phyloP scores from a whole-genome alignment of 108 stramenopile species.

The Ochromonas danica region DNA sequence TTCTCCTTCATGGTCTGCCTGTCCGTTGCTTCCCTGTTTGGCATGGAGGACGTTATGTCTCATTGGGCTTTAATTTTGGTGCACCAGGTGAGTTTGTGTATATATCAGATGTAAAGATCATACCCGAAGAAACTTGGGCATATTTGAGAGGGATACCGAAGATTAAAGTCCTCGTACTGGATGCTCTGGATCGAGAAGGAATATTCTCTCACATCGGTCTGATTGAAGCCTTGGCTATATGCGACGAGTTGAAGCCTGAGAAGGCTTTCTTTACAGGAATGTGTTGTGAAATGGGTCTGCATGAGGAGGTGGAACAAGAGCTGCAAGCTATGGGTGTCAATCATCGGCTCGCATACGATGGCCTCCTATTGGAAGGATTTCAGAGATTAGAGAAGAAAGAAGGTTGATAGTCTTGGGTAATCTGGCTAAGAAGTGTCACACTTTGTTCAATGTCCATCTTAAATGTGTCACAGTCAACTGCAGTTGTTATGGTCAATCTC shows the following conservation, averaged over 20 bases:
- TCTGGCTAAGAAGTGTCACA: too few species aligned
- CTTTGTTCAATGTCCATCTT: too few species aligned
- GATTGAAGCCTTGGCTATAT: conserved; percentile 23
- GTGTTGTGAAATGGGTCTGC: conserved; percentile 38
- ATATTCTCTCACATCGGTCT: conserved; percentile 34
- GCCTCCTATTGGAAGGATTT: background rate
- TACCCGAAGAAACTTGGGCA: conserved; percentile 42
- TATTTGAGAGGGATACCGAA: conserved; percentile 28
- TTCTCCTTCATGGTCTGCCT: conserved; percentile 1
- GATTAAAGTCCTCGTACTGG: conserved; percentile 39
- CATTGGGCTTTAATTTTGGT: conserved; percentile 48
- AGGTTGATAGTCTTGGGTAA: too few species aligned
- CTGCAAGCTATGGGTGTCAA: background rate
- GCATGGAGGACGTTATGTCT: conserved; percentile 49
- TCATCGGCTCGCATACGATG: background rate
- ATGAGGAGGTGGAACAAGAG: conserved; percentile 38
- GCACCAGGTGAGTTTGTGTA: conserved; percentile 35
- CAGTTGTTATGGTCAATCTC: too few species aligned
- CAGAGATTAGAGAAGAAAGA: too few species aligned
- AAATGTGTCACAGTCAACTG: too few species aligned
- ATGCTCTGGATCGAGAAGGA: conserved; percentile 37
- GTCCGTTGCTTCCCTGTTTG: conserved; percentile 38
- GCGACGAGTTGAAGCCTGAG: conserved; percentile 33
- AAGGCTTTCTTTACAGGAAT: conserved; percentile 36
- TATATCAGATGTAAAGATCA: conserved; percentile 47